Evolutionary conservation across 2,329 filamentous ascomycete genomes (phyloP).

Genomic region (Purpureocillium takamizusanense): DNA sequence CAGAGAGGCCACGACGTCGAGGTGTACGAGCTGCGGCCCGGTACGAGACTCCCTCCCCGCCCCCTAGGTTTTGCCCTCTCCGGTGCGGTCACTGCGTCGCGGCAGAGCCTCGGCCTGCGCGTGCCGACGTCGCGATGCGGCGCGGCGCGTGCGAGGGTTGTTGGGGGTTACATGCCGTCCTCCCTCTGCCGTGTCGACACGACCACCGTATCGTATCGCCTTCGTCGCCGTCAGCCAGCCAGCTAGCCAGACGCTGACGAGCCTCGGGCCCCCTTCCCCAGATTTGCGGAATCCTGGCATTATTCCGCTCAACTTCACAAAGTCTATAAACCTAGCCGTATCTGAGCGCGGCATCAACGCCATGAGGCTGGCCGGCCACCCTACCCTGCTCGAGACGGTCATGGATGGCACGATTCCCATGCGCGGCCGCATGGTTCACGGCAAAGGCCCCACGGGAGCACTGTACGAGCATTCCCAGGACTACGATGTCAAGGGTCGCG

Average conservation of each 20-base stretch:
- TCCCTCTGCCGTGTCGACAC: no score
- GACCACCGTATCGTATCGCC: no score
- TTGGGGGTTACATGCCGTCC: no score
- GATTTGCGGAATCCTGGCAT: conserved; percentile 80
- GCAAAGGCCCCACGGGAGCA: conserved; percentile 51
- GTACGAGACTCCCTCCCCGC: no score
- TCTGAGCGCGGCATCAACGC: conserved; percentile 92
- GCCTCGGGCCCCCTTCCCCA: conserved; percentile 25
- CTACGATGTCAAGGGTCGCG: conserved; percentile 83
- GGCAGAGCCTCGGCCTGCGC: no score
- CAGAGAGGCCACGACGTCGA: conserved; percentile 82
- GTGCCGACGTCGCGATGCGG: no score
- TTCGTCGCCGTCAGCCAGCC: conserved; percentile 1
- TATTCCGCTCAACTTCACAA: conserved; percentile 86
- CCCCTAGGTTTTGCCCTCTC: conserved; percentile 7
- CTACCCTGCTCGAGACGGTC: conserved; percentile 63
- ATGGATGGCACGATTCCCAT: conserved; percentile 79
- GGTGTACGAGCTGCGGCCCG: conserved; percentile 85
- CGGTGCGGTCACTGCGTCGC: no score
- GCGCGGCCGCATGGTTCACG: conserved; percentile 94
- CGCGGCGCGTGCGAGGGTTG: no score
- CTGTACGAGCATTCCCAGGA: conserved; percentile 76
- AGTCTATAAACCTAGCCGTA: conserved; percentile 94
- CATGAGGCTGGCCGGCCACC: conserved; percentile 60
- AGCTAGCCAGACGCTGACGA: no score